A percentile compares a stretch with the other conserved stretches of the same genome.
These are phyloP conservation scores for Houttuynia cordata DNA, from an alignment of 164 flowering plant genomes.

Conservation along the genomic window DNA sequence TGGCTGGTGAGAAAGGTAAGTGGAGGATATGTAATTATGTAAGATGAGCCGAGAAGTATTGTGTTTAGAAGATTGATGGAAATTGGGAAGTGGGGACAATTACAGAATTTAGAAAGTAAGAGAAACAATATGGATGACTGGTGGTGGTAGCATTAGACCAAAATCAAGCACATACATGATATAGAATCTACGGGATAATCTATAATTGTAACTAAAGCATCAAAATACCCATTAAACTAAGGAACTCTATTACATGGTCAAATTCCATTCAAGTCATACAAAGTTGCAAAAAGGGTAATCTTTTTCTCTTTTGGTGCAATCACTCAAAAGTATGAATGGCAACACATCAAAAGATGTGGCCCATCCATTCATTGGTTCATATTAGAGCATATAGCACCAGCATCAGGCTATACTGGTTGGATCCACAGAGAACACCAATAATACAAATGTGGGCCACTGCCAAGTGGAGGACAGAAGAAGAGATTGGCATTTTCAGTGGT, in stretches of 20 bases:
- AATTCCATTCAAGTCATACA: neutral
- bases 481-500: neutral
- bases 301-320: neutral
- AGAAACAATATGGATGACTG: neutral
- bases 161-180: neutral
- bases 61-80: neutral
- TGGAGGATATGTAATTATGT: neutral
- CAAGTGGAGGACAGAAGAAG: neutral
- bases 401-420: neutral
- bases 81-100: neutral
- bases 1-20: neutral
- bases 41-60: neutral
- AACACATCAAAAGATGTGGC: neutral
- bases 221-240: too few species aligned
- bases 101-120: neutral
- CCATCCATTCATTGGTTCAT: neutral
- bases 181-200: neutral
- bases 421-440: neutral
- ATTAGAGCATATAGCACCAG: neutral
- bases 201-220: neutral
- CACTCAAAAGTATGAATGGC: neutral
- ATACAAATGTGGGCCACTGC: neutral
- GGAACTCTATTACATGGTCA: neutral
- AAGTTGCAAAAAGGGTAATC: neutral
- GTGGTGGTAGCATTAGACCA: neutral